Conservation (phyloP, 1,284 basidiomycete genomes). For the Austroboletus novae-zelandiae region DNA sequence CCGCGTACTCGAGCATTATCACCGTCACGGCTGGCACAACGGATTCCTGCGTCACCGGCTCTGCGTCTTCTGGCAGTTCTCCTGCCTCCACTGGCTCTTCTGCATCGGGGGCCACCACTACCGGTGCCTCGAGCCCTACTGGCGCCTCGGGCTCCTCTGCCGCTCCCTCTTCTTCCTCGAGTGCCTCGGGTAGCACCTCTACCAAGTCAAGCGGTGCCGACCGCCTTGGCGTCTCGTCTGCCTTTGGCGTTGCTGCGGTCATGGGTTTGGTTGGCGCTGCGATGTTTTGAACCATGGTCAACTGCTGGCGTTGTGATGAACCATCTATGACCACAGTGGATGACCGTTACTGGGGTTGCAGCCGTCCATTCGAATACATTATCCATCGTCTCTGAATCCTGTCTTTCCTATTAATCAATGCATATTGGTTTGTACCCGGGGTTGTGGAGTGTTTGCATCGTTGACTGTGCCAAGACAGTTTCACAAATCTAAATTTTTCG, state of each 20-base stretch:
- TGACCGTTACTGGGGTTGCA: constrained; percentile 9
- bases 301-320: constrained; percentile 11
- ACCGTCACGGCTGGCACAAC: constrained; percentile 46
- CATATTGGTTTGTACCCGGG: constrained; percentile 23
- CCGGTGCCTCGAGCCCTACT: neutral
- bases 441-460: no score
- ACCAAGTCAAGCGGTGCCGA: constrained; percentile 28
- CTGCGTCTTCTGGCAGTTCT: neutral
- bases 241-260: constrained; percentile 42
- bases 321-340: constrained; percentile 11
- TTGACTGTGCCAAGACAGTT: no score
- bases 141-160: constrained; percentile 4
- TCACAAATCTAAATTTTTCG: no score
- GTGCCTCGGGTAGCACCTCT: constrained; percentile 18
- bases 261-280: constrained; percentile 50
- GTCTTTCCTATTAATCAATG: constrained; percentile 6
- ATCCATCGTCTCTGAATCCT: constrained; percentile 19
- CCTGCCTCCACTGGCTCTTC: constrained; percentile 3
- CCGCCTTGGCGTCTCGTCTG: constrained; percentile 29
- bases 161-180: constrained; percentile 4
- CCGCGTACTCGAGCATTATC: constrained; percentile 55
- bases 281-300: constrained; percentile 36
- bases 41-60: constrained; percentile 28
- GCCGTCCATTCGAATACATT: constrained; percentile 11
- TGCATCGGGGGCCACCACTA: constrained; percentile 9